Conservation (phyloP, 164 flowering plant genomes). For the Berberis vulgaris region DNA sequence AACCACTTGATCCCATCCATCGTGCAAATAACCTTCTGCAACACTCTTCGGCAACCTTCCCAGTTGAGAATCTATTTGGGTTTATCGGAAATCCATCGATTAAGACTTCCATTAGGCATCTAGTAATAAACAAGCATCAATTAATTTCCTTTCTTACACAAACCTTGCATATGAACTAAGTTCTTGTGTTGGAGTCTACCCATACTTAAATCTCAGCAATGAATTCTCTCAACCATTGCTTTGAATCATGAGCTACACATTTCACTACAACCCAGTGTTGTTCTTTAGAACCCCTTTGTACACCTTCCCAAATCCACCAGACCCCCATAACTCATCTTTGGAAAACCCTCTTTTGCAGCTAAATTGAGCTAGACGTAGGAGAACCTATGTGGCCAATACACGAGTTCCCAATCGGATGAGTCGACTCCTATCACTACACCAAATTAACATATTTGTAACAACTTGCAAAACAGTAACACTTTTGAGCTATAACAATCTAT, state of each 20-base stretch:
- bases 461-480: too few relatives aligned
- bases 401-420: slow-evolving; percentile 47
- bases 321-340: slow-evolving; percentile 35
- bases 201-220: slow-evolving; percentile 70
- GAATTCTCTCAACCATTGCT: slow-evolving; percentile 70
- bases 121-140: slow-evolving; percentile 63
- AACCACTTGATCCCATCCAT: slow-evolving; percentile 76
- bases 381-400: slow-evolving; percentile 61
- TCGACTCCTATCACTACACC: too few relatives aligned
- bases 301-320: slow-evolving; percentile 71
- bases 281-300: slow-evolving; percentile 41
- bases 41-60: slow-evolving; percentile 36
- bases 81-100: slow-evolving; percentile 47
- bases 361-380: slow-evolving; percentile 37
- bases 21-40: slow-evolving; percentile 71
- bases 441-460: too few relatives aligned
- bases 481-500: too few relatives aligned
- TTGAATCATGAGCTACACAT: slow-evolving; percentile 68
- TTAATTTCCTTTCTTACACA: slow-evolving; percentile 48
- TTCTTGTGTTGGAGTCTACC: slow-evolving; percentile 67
- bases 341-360: slow-evolving; percentile 50
- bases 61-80: slow-evolving; percentile 32
- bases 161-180: slow-evolving; percentile 61
- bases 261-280: slow-evolving; percentile 52
- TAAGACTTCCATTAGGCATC: slow-evolving; percentile 71